Base-by-base conservation (phyloP, 305 asterid species). In the Fraxinus floribunda region DNA sequence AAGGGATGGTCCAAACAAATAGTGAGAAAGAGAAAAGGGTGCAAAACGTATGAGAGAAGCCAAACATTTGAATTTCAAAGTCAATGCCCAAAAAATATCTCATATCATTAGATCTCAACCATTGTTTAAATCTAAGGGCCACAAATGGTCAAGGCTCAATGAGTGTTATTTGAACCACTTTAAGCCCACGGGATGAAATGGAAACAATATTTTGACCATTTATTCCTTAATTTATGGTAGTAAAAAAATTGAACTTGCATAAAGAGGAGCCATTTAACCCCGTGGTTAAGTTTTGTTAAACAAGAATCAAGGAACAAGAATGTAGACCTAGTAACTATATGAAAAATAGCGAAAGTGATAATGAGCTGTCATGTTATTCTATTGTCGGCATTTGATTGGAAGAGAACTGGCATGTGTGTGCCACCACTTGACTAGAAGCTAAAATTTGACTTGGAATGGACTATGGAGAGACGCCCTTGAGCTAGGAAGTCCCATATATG, bases 401-500 rank as follows among this genome's bases (percentile, higher is more conserved):
- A 24, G 16, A 64, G 35, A 64, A 26, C 16, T 64, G 8, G n/a
- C n/a, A 9, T 13, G 35, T 64, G 73, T 64, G 16, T 10, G 13
- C 10, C 73, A 3, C 35, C n/a, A 24, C 74, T 24, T 10, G 18
- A 68, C 7, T 1, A 29, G 75, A 24, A 26, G 38, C 75, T 10
- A 29, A 29, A 13, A 4, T 9, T 68, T 29, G 7, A 26, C 38
- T 29, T 9, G n/a, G 57, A 24, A 38, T 20, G 41, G 41, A 36
- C 41, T 36, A 36, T 36, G 29, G 22, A 34, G 36, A 82, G 90
- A 75, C 71, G 68, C 75, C 79, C 91, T 86, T 7, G 97, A 92
- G 86, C 90, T 91, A 34, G 93, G 94, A 75, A 90, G 82, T 81
- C 94, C 94, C 92, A 90, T 90, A 52, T 81, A 85, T 0, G 89